A percentile compares a stretch with the other conserved stretches of the same genome.
Conservation (phyloP, 495 filamentous ascomycete genomes). For the Xylaria bambusicola region DNA sequence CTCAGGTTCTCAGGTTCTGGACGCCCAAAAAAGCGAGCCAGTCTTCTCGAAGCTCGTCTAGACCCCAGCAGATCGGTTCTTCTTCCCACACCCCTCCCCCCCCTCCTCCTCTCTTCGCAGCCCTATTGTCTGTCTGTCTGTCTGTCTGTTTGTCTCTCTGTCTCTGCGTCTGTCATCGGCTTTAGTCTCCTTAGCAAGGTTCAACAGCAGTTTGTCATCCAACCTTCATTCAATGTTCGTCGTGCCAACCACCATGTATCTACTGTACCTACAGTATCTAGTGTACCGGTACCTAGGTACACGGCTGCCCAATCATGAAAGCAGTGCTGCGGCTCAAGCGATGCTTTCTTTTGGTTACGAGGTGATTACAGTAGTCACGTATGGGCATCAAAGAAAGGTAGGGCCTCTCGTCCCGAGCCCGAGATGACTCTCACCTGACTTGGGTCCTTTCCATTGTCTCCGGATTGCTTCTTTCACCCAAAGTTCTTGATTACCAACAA, state of each 20-base stretch:
- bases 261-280: too few species aligned
- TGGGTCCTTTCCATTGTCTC: neutral
- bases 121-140: neutral
- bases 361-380: neutral
- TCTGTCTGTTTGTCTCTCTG: too few species aligned
- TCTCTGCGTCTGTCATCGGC: too few species aligned
- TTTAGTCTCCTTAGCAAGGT: too few species aligned
- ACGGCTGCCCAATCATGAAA: neutral
- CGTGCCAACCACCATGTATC: too few species aligned
- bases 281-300: neutral
- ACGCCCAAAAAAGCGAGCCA: too few species aligned
- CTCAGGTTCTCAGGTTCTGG: too few species aligned
- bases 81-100: neutral
- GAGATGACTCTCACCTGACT: neutral
- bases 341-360: too few species aligned
- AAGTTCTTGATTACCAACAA: neutral
- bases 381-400: neutral
- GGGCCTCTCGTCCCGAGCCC: neutral
- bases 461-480: neutral
- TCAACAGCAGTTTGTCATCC: neutral
- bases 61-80: neutral
- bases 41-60: neutral
- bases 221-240: too few species aligned
- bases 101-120: neutral
- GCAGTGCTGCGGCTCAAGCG: neutral